These are phyloP conservation scores for Gryganskiella cystojenkinii DNA, from an alignment of 192 early-diverging fungal genomes.

Conservation along the genomic window DNA sequence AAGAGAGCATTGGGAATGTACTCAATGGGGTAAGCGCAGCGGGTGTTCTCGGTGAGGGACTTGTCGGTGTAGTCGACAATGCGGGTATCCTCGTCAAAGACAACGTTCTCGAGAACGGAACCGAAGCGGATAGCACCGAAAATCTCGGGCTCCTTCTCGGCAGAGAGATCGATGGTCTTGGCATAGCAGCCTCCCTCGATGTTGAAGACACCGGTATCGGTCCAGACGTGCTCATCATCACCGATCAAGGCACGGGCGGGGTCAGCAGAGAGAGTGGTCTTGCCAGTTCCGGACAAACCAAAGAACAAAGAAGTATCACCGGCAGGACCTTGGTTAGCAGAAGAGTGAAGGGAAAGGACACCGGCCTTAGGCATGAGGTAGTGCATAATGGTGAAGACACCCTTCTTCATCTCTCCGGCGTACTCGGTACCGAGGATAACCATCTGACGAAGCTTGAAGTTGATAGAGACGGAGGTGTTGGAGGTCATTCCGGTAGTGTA, in stretches of 20 bases:
- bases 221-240: conserved; percentile 99
- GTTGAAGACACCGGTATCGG: conserved; percentile 95
- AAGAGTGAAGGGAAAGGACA: conserved; percentile 92
- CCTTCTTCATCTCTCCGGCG: conserved; percentile 99
- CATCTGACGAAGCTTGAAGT: conserved; percentile 96
- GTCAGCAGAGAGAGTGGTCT: conserved; percentile 97
- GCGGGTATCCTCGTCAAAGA: conserved; percentile 80
- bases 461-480: conserved; percentile 90
- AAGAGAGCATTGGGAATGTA: conserved; percentile 94
- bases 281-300: conserved; percentile 97
- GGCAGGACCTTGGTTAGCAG: conserved; percentile 91
- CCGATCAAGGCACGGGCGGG: conserved; percentile 94
- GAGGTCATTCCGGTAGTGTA: conserved; percentile 97
- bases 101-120: conserved; percentile 95
- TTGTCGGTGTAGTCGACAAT: conserved; percentile 87
- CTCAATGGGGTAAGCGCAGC: conserved; percentile 96
- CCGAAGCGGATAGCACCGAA: conserved; percentile 97
- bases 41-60: conserved; percentile 94
- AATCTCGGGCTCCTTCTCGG: conserved; percentile 99
- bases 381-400: conserved; percentile 98
- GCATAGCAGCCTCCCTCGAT: conserved; percentile 99
- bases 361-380: conserved; percentile 97
- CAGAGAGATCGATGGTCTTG: conserved; percentile 94
- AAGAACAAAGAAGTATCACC: conserved; percentile 98
- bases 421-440: conserved; percentile 98